Evolutionary conservation across 2,329 filamentous ascomycete genomes (phyloP).

Genomic region (Aspergillus novofumigatus): DNA sequence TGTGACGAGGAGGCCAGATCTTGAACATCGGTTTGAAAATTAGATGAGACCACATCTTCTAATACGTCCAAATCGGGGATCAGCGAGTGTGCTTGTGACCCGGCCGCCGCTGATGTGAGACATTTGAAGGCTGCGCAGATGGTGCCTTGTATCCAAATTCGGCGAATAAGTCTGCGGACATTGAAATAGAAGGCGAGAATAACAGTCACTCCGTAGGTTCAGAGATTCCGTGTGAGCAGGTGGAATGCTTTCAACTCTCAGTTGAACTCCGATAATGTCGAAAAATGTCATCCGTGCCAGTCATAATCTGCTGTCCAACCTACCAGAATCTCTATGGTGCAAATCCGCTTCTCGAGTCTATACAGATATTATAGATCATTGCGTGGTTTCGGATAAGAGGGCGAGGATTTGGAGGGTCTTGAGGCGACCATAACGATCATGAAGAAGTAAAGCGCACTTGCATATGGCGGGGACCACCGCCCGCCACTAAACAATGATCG

Average conservation of each 20-base stretch:
- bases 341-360: neutral
- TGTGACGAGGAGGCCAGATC: neutral
- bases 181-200: slow-evolving; percentile 21
- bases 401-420: neutral
- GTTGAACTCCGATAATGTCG: neutral
- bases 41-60: slow-evolving; percentile 13
- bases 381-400: neutral
- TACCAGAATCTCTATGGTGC: neutral
- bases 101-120: slow-evolving; percentile 5
- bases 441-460: neutral
- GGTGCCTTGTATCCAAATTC: slow-evolving; percentile 41
- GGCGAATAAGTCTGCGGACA: slow-evolving; percentile 54
- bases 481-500: neutral
- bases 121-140: slow-evolving; percentile 13
- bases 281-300: neutral
- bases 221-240: neutral
- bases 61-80: slow-evolving; percentile 20
- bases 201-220: neutral
- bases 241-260: neutral
- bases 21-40: slow-evolving; percentile 6
- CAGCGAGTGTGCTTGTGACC: slow-evolving; percentile 15
- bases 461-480: neutral
- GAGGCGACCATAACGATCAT: neutral
- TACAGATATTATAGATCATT: neutral
- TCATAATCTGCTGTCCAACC: neutral